Percentiles rank a stretch among this genome's conserved stretches.
phyloP scores from a whole-genome alignment of 345 rosid species.

The Populus davidiana region DNA sequence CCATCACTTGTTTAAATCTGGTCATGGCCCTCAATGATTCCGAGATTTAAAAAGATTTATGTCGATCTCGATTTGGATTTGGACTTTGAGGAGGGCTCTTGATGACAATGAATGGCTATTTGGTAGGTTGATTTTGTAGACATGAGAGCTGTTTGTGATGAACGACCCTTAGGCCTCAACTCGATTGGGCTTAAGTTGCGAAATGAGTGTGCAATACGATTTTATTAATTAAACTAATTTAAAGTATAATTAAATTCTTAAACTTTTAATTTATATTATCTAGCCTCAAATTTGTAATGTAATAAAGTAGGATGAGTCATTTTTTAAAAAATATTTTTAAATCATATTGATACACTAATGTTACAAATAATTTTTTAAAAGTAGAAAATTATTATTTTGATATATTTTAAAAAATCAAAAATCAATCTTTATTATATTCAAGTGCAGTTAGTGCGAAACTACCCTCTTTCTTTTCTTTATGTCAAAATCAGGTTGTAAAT shows the following conservation, averaged over 20 bases:
- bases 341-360: too few relatives aligned
- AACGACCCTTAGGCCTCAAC: not conserved
- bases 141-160: not conserved
- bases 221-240: too few relatives aligned
- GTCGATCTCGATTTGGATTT: not conserved
- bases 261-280: too few relatives aligned
- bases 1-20: not conserved
- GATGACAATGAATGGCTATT: not conserved
- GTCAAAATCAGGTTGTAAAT: not conserved
- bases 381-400: too few relatives aligned
- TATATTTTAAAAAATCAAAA: too few relatives aligned
- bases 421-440: too few relatives aligned
- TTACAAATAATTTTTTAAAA: too few relatives aligned
- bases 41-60: not conserved
- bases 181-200: accelerated
- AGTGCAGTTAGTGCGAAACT: not conserved
- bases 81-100: not conserved
- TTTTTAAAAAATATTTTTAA: too few relatives aligned
- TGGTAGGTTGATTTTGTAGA: not conserved
- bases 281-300: too few relatives aligned
- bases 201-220: accelerated
- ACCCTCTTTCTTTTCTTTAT: not conserved
- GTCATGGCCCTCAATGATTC: not conserved
- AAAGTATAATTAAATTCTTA: accelerated
- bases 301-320: too few relatives aligned